Conservation (phyloP, 768 basidiomycete genomes). For the Rhodotorula babjevae region DNA sequence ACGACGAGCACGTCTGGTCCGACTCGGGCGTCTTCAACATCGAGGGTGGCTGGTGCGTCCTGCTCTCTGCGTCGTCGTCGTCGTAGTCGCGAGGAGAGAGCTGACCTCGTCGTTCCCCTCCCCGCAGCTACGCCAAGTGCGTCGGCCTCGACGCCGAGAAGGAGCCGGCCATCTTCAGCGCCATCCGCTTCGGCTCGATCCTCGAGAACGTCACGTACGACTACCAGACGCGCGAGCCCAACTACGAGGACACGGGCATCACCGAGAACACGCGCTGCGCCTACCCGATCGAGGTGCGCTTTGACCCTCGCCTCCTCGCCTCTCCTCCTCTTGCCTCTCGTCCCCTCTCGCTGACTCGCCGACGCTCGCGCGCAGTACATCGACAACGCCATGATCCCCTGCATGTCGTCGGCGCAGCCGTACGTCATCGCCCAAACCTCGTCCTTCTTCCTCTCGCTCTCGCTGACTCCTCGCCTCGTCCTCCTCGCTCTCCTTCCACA, state of each 20-base stretch:
- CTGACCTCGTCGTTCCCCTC: not conserved
- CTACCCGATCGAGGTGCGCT: constrained; percentile 78
- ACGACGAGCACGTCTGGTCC: constrained; percentile 99
- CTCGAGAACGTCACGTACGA: constrained; percentile 99
- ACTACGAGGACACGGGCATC: constrained; percentile 93
- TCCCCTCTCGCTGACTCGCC: too few relatives aligned
- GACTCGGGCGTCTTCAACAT: constrained; percentile 99
- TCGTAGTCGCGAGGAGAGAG: not conserved
- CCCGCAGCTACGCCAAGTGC: constrained; percentile 73
- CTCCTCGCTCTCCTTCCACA: too few relatives aligned
- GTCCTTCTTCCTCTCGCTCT: too few relatives aligned
- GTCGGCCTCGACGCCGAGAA: constrained; percentile 95
- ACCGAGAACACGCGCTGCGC: constrained; percentile 99
- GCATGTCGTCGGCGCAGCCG: constrained; percentile 77
- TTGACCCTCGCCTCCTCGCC: not conserved
- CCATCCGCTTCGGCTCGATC: constrained; percentile 90
- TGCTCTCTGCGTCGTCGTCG: too few relatives aligned
- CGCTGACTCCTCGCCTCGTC: too few relatives aligned
- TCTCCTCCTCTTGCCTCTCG: too few relatives aligned
- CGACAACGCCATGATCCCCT: constrained; percentile 90
- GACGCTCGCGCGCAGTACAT: constrained; percentile 54
- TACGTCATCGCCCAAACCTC: too few relatives aligned
- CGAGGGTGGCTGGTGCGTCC: constrained; percentile 74
- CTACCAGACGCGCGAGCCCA: constrained; percentile 70
- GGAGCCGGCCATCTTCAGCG: constrained; percentile 95